Evolutionary conservation across 257 asterid genomes (phyloP), one percentile per base, ranked within the genome.

Genomic region (Nicotiana tabacum): DNA sequence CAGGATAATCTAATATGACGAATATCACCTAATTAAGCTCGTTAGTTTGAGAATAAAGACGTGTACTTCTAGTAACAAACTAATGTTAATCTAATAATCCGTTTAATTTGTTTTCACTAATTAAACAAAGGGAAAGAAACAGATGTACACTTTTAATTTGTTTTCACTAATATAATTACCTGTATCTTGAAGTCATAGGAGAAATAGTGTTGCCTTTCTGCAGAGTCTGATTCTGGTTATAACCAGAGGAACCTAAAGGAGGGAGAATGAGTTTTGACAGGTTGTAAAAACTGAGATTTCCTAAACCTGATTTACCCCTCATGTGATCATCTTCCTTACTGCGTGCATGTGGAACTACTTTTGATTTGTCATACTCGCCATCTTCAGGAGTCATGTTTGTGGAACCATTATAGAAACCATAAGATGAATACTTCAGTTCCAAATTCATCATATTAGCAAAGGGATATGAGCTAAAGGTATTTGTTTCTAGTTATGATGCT

Each of bases 131-230:
- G 15, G 56, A 18, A 29, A 77, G 9, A 9, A 1, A 30, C 15
- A 18, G 9, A 6, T 10, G 3, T 15, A 67, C 16, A 27, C 37
- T n/a, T 29, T 29, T 29, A 29, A 29, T 56, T 27, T 35, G 33
- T 24, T 18, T 57, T 11, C 13, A 62, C 27, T 12, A 13, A 61
- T 15, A 39, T 32, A 35, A 6, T 85, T 1, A 95, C 99, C 98
- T 83, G 91, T 94, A 95, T 86, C 85, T 88, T 5, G 99, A 87
- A 70, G 88, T 90, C 97, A 91, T 90, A 56, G 98, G 97, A 55
- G 89, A 89, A 81, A 95, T 88, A 81, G 91, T 85, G 68, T 80
- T 89, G 27, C 89, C 82, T 33, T 37, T 77, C 12, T 64, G 58
- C 6, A 66, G 68, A 29, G 62, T 67, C 39, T 72, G 79, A 48